phyloP scores from a whole-genome alignment of 441 rosid genomes.

The Arabidopsis hybrid region DNA sequence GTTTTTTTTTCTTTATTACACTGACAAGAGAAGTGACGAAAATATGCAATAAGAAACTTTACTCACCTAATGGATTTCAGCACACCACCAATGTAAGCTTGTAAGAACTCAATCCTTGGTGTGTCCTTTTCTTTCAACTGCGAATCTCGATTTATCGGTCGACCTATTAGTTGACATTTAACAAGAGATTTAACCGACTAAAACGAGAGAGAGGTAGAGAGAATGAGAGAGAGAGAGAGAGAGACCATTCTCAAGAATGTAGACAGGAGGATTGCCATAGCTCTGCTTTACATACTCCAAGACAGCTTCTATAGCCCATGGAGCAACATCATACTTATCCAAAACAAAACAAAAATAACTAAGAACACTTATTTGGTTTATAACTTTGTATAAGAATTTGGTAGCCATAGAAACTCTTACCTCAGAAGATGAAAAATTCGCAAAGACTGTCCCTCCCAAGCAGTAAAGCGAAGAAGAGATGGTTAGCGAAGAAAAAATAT shows the following conservation, averaged over 20 bases:
- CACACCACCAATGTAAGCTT: constrained; percentile 57
- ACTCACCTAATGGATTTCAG: constrained; percentile 66
- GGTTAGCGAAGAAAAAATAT: neutral
- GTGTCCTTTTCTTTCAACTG: constrained; percentile 48
- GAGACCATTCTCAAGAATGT: constrained; percentile 77
- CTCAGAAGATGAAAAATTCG: too few species aligned
- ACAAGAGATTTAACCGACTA: constrained; percentile 19
- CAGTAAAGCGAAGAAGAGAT: neutral
- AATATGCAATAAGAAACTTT: neutral
- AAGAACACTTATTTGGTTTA: too few species aligned
- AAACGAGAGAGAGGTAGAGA: neutral
- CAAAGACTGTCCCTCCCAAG: too few species aligned
- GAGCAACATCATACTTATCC: constrained; percentile 48
- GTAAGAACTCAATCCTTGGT: constrained; percentile 53
- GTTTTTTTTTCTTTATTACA: constrained; percentile 16
- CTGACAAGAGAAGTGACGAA: neutral
- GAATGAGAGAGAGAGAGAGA: constrained; percentile 28
- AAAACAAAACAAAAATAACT: neutral
- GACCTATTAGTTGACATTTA: constrained; percentile 50
- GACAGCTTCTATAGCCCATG: constrained; percentile 57
- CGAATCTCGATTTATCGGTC: neutral
- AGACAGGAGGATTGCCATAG: constrained; percentile 64
- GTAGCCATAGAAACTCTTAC: too few species aligned
- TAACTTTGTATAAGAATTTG: too few species aligned
- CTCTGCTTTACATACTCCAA: constrained; percentile 58